Evolutionary conservation across 1,284 basidiomycete genomes (phyloP).

Genomic region (Puccinia novopanici): DNA sequence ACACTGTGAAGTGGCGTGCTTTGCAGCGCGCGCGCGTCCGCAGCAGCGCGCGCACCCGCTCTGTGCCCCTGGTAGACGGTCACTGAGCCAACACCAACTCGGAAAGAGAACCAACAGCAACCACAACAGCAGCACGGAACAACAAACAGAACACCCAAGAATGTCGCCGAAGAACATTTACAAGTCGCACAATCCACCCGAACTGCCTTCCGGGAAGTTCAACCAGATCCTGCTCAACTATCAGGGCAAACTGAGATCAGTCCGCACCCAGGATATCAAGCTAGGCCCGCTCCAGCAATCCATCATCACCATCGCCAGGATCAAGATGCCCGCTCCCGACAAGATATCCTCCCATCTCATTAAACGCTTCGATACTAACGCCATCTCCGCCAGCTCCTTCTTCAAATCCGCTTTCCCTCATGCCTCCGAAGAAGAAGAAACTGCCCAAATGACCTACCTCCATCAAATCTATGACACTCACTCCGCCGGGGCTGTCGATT

Average conservation of each 20-base stretch:
- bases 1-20: too few relatives aligned
- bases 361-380: conserved; percentile 90
- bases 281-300: neutral
- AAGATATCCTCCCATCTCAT: conserved; percentile 66
- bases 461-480: conserved; percentile 29
- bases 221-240: conserved; percentile 26
- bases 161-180: neutral
- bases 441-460: conserved; percentile 71
- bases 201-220: conserved; percentile 4
- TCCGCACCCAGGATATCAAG: conserved; percentile 36
- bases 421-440: conserved; percentile 77
- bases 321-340: conserved; percentile 80
- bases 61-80: too few relatives aligned
- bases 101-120: neutral
- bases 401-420: conserved; percentile 93
- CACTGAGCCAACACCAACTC: neutral
- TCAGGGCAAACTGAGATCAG: conserved; percentile 21
- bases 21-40: too few relatives aligned
- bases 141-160: neutral
- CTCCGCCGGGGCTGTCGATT: conserved; percentile 13
- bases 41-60: too few relatives aligned
- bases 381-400: conserved; percentile 94
- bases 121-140: neutral
- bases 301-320: conserved; percentile 76
- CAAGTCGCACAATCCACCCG: conserved; percentile 1